Evolutionary conservation across 257 asterid species (phyloP).

Genomic region (Gynochthodes officinalis): DNA sequence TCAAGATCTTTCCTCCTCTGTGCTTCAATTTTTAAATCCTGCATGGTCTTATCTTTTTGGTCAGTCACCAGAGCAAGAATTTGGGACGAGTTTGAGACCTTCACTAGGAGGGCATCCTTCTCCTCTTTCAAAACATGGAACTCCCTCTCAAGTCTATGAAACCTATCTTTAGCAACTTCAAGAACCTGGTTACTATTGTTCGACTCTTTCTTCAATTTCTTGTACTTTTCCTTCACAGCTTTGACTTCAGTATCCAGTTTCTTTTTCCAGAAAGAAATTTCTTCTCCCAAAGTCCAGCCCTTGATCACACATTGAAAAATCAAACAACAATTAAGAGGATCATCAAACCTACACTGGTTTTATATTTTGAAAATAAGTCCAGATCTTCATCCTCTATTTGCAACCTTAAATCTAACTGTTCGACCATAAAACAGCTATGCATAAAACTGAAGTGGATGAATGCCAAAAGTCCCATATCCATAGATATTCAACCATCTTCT

Average conservation of each 20-base stretch:
- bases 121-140: slow-evolving; percentile 55
- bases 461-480: background rate
- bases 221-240: slow-evolving; percentile 43
- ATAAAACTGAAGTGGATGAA: background rate
- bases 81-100: slow-evolving; percentile 44
- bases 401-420: background rate
- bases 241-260: slow-evolving; percentile 51
- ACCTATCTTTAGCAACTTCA: slow-evolving; percentile 50
- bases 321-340: slow-evolving; percentile 5
- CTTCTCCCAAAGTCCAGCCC: slow-evolving; percentile 67
- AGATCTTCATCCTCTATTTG: background rate
- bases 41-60: slow-evolving; percentile 57
- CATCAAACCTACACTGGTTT: background rate
- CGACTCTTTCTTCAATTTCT: slow-evolving; percentile 57
- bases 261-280: slow-evolving; percentile 79
- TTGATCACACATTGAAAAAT: slow-evolving; percentile 52
- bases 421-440: background rate
- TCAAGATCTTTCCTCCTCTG: slow-evolving; percentile 70
- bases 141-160: slow-evolving; percentile 65
- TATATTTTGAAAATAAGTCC: too few relatives aligned
- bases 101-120: slow-evolving; percentile 38
- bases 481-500: background rate
- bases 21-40: slow-evolving; percentile 54
- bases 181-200: slow-evolving; percentile 43
- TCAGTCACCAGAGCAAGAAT: slow-evolving; percentile 43